Evolutionary conservation across 1,139 yeast species (phyloP).

Genomic region (Diutina pseudorugosa): DNA sequence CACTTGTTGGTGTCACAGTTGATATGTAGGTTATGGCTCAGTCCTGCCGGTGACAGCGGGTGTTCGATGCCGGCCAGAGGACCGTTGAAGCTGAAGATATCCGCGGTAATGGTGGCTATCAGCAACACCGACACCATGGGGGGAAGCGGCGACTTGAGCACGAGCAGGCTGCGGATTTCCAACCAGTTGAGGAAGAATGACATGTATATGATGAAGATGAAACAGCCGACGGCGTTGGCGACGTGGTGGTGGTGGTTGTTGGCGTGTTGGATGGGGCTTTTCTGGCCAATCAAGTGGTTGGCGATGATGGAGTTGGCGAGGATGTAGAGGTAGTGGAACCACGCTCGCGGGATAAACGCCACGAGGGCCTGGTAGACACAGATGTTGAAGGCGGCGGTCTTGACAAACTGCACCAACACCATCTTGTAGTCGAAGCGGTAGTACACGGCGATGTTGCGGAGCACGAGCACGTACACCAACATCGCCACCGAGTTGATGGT

Average conservation of each 20-base stretch:
- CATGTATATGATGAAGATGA: background rate
- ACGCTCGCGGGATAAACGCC: background rate
- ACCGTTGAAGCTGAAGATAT: constrained; percentile 1
- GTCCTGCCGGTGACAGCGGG: background rate
- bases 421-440: constrained; percentile 1
- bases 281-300: constrained; percentile 2
- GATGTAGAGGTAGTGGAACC: background rate
- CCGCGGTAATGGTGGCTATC: constrained; percentile 2
- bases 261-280: background rate
- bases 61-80: background rate
- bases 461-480: constrained; percentile 2
- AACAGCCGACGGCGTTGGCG: constrained; percentile 1
- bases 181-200: constrained; percentile 1
- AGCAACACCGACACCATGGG: background rate
- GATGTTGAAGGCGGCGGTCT: constrained; percentile 2
- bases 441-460: constrained; percentile 3
- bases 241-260: constrained; percentile 1
- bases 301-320: constrained; percentile 2
- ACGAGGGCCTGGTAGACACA: constrained; percentile 2
- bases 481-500: background rate
- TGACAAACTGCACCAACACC: constrained; percentile 4
- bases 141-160: background rate
- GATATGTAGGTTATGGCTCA: background rate
- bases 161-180: background rate
- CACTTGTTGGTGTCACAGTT: background rate